phyloP scores from a whole-genome alignment of 2,329 filamentous ascomycete species.

The Colletotrichum lini region DNA sequence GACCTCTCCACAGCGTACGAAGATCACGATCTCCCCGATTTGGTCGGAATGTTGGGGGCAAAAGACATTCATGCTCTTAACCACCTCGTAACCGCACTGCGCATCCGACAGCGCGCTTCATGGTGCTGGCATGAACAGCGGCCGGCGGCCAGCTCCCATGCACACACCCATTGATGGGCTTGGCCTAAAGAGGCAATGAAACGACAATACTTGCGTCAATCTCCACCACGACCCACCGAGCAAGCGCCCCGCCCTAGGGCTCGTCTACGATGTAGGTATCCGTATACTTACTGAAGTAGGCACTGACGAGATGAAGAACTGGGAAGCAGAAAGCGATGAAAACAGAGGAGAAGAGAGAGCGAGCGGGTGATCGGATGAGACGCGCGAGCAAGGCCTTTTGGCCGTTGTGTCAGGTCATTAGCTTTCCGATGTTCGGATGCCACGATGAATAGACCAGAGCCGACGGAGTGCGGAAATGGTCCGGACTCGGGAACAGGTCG shows the following conservation, averaged over 20 bases:
- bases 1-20: conserved; percentile 14
- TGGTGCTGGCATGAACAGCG: conserved; percentile 33
- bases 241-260: conserved; percentile 33
- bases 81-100: conserved; percentile 21
- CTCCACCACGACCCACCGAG: conserved; percentile 30
- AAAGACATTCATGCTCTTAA: conserved; percentile 21
- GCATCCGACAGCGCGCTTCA: conserved; percentile 11
- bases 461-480: conserved; percentile 19
- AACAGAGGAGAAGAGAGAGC: not conserved
- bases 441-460: conserved; percentile 18
- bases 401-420: conserved; percentile 32
- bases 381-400: conserved; percentile 21
- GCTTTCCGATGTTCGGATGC: conserved; percentile 38
- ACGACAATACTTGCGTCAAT: conserved; percentile 29
- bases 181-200: conserved; percentile 38
- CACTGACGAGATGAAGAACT: conserved; percentile 6
- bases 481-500: conserved; percentile 29
- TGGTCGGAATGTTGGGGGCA: conserved; percentile 3
- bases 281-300: too few species aligned
- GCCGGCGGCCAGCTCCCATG: conserved; percentile 36
- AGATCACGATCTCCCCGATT: conserved; percentile 28
- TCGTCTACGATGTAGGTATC: conserved; percentile 6
- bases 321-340: conserved; percentile 3
- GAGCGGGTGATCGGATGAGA: conserved; percentile 6
- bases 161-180: conserved; percentile 10